Conservation (phyloP, 192 early-diverging fungal species). For the Entophlyctis luteolus region DNA sequence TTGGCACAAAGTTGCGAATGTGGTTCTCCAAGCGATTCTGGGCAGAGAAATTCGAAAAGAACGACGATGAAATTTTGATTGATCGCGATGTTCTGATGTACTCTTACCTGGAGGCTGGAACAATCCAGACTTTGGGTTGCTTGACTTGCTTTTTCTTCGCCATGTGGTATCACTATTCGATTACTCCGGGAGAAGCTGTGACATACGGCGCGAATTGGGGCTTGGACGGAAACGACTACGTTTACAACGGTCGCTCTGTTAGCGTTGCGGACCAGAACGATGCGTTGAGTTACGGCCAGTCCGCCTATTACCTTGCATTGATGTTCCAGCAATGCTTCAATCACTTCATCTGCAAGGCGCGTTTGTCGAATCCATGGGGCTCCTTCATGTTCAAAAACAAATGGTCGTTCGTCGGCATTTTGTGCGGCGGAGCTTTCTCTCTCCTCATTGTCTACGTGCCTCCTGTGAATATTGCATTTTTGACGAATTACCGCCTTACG, state of each 20-base stretch:
- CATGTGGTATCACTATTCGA: slow-evolving; percentile 61
- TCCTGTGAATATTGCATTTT: slow-evolving; percentile 40
- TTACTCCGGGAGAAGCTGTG: slow-evolving; percentile 46
- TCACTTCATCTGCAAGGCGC: slow-evolving; percentile 89
- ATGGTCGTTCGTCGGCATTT: slow-evolving; percentile 32
- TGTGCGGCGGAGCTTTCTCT: slow-evolving; percentile 53
- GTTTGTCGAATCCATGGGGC: slow-evolving; percentile 72
- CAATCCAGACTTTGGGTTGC: slow-evolving; percentile 67
- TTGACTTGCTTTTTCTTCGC: slow-evolving; percentile 75
- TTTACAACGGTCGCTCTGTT: background rate
- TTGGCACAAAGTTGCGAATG: too few relatives aligned
- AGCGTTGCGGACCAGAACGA: slow-evolving; percentile 57
- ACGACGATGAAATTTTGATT: slow-evolving; percentile 75
- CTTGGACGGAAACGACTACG: slow-evolving; percentile 33
- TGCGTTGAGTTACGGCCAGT: slow-evolving; percentile 73
- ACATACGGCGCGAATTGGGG: slow-evolving; percentile 39
- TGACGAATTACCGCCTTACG: slow-evolving; percentile 58
- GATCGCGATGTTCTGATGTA: slow-evolving; percentile 79
- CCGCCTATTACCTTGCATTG: slow-evolving; percentile 72
- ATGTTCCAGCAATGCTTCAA: slow-evolving; percentile 90
- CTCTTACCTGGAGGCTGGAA: slow-evolving; percentile 82
- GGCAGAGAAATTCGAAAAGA: slow-evolving; percentile 32
- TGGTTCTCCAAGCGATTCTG: slow-evolving; percentile 39
- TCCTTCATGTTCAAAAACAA: slow-evolving; percentile 76
- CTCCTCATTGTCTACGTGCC: slow-evolving; percentile 52